A percentile compares a stretch with the other conserved stretches of the same genome.
Conservation (phyloP, 306 rosid species). For the Begonia peltatifolia region DNA sequence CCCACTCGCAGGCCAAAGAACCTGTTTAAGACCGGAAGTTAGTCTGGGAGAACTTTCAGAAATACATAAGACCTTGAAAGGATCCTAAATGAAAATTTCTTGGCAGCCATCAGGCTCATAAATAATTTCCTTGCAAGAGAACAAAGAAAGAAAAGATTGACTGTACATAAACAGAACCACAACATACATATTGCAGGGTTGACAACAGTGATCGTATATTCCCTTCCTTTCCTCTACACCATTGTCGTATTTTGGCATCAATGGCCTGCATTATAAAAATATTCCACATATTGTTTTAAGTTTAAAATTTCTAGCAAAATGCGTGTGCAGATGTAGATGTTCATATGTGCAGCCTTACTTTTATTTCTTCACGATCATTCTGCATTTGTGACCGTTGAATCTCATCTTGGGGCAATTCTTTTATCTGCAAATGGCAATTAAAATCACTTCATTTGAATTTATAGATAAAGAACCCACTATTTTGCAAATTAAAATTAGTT, state of each 20-base stretch:
- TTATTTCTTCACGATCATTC: conserved; percentile 30
- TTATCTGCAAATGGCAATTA: conserved; percentile 23
- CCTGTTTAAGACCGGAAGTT: conserved; percentile 24
- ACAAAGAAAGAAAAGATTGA: neutral
- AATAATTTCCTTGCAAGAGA: no score
- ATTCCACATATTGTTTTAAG: no score
- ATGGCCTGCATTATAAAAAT: conserved; percentile 35
- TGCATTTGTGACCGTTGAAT: conserved; percentile 18
- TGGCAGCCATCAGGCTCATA: no score
- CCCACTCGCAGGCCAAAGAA: conserved; percentile 84
- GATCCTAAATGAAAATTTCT: no score
- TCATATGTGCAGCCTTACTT: conserved; percentile 23
- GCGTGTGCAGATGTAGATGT: no score
- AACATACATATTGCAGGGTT: conserved; percentile 72
- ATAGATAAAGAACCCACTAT: no score
- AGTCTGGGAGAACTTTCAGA: no score
- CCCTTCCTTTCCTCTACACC: conserved; percentile 90
- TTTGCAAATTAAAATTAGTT: no score
- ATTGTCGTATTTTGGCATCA: conserved; percentile 58
- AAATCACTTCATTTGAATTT: no score
- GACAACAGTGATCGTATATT: conserved; percentile 86
- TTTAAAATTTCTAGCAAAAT: no score
- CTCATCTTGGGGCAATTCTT: conserved; percentile 47
- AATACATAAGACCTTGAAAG: no score
- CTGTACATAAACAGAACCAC: no score